These are phyloP conservation scores for Bipolaris sorokiniana DNA, from an alignment of 2,329 filamentous ascomycete species.

Conservation along the genomic window DNA sequence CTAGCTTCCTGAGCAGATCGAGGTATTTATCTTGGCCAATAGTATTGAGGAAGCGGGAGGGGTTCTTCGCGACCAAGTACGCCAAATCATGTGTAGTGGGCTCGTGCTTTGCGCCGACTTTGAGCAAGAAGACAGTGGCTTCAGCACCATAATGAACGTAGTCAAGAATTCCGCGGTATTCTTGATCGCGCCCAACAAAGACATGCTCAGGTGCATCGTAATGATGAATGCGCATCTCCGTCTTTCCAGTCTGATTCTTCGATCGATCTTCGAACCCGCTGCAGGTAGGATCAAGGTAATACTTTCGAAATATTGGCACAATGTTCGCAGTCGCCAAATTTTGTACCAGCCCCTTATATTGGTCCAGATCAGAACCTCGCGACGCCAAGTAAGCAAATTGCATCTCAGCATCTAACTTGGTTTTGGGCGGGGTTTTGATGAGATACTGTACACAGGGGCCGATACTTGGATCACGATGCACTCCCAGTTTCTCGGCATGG, in stretches of 20 bases:
- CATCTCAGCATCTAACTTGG: constrained; percentile 67
- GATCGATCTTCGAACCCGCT: constrained; percentile 44
- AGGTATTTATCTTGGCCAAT: constrained; percentile 89
- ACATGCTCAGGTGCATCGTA: constrained; percentile 73
- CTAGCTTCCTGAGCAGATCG: constrained; percentile 78
- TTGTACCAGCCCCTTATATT: constrained; percentile 32
- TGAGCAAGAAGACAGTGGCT: constrained; percentile 86
- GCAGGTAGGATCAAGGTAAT: constrained; percentile 39
- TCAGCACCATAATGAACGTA: constrained; percentile 92
- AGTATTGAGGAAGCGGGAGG: constrained; percentile 77
- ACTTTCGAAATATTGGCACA: constrained; percentile 48
- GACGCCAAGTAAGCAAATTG: constrained; percentile 85
- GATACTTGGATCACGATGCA: constrained; percentile 81
- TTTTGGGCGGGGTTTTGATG: constrained; percentile 72
- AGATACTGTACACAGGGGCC: constrained; percentile 76
- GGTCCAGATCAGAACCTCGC: constrained; percentile 74
- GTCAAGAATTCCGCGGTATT: constrained; percentile 91
- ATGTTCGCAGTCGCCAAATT: constrained; percentile 41
- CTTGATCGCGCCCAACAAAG: constrained; percentile 75
- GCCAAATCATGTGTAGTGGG: constrained; percentile 88
- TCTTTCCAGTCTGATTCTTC: constrained; percentile 39
- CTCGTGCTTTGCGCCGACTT: constrained; percentile 88
- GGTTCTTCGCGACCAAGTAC: constrained; percentile 80
- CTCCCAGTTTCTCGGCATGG: constrained; percentile 86
- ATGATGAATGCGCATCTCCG: constrained; percentile 51